These are phyloP conservation scores for Paramecium sonneborni DNA, from an alignment of 73 alveolate species.

Conservation along the genomic window DNA sequence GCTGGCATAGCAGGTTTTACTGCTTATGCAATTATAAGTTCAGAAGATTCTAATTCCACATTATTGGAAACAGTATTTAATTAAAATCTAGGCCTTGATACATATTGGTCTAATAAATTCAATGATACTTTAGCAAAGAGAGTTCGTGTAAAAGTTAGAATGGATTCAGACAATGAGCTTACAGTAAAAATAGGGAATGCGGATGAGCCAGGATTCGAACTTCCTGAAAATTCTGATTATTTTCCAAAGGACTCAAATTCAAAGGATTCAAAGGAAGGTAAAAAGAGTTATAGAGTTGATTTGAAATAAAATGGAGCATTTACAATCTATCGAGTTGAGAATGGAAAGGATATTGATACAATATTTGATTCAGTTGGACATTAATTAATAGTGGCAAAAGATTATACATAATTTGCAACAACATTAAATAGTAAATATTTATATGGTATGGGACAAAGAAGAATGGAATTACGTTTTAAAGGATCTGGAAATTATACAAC, in stretches of 20 bases:
- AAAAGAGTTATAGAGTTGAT: neutral
- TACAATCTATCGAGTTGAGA: neutral
- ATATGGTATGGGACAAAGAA: conserved; percentile 62
- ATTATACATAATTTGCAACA: conserved; percentile 18
- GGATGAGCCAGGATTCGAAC: neutral
- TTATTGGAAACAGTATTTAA: neutral
- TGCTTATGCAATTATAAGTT: neutral
- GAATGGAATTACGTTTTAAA: conserved; percentile 29
- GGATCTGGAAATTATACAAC: conserved; percentile 64
- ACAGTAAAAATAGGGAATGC: neutral
- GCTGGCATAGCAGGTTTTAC: conserved; percentile 26
- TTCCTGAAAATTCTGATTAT: neutral
- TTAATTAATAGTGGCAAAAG: neutral
- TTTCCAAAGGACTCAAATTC: neutral
- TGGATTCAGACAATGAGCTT: conserved; percentile 3
- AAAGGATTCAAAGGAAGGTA: neutral
- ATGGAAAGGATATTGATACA: neutral
- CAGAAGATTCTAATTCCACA: neutral
- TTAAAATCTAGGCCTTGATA: neutral
- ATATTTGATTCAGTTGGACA: conserved; percentile 6
- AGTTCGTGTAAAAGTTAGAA: neutral
- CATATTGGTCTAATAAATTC: neutral
- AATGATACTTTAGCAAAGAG: neutral
- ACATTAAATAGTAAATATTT: neutral
- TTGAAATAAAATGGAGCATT: neutral